Conservation (phyloP, 331 rosid species). For the Pyrus hybrid region DNA sequence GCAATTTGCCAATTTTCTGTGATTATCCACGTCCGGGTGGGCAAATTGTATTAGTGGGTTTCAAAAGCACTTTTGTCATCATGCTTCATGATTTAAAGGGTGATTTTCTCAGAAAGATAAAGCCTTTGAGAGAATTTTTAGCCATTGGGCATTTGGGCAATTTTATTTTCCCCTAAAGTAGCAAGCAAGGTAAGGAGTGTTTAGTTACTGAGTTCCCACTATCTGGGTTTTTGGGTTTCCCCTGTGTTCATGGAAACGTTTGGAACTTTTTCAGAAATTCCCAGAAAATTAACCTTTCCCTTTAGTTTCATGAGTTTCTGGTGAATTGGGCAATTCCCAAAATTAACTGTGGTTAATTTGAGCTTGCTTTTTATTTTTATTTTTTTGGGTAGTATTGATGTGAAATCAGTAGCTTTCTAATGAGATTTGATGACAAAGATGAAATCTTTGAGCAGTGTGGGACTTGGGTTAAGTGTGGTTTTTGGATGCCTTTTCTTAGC, state of each 20-base stretch:
- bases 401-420: conserved; percentile 19
- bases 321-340: neutral
- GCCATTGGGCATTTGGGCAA: conserved; percentile 24
- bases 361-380: neutral
- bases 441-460: conserved; percentile 94
- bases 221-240: conserved; percentile 1
- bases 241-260: conserved; percentile 6
- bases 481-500: conserved; percentile 88
- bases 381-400: neutral
- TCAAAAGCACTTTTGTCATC: conserved; percentile 21
- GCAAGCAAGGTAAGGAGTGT: conserved; percentile 14
- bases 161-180: conserved; percentile 23
- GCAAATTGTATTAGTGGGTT: conserved; percentile 3
- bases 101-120: conserved; percentile 23
- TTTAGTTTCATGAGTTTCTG: neutral
- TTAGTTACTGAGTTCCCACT: no score
- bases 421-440: conserved; percentile 59
- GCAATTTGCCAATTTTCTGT: neutral
- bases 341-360: conserved; percentile 2
- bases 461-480: conserved; percentile 83
- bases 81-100: conserved; percentile 38
- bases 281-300: conserved; percentile 16
- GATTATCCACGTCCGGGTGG: neutral
- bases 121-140: conserved; percentile 20
- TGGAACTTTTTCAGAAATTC: conserved; percentile 15